These are phyloP conservation scores for Colletotrichum lupini DNA, from an alignment of 2,329 filamentous ascomycete species.

Conservation along the genomic window DNA sequence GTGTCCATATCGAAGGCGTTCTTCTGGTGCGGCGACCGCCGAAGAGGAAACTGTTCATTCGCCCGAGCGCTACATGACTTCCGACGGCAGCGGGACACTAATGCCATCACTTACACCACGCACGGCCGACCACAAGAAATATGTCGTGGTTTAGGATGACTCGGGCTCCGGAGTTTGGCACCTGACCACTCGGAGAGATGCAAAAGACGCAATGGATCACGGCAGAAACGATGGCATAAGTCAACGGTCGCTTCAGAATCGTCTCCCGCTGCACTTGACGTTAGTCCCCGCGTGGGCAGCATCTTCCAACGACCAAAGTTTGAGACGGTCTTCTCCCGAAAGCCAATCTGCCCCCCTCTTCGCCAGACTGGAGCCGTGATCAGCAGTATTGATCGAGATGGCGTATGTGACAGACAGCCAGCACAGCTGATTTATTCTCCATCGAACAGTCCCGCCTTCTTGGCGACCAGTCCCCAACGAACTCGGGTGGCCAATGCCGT, in stretches of 20 bases:
- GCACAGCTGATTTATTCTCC: neutral
- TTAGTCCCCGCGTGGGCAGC: neutral
- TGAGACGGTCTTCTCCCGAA: neutral
- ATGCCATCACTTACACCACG: conserved; percentile 1
- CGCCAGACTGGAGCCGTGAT: neutral
- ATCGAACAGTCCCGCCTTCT: neutral
- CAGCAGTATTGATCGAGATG: conserved; percentile 4
- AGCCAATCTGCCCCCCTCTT: conserved; percentile 2
- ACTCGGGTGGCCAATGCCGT: neutral
- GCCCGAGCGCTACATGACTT: conserved; percentile 14
- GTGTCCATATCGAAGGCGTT: neutral
- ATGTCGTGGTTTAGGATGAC: neutral
- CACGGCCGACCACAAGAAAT: neutral
- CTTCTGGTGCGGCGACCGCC: neutral
- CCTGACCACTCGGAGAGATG: neutral
- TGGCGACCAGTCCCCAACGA: neutral
- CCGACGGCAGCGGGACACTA: conserved; percentile 4
- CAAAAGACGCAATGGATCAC: neutral
- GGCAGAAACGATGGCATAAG: neutral
- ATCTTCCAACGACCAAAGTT: conserved; percentile 10
- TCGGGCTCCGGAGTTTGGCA: neutral
- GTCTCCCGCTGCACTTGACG: neutral
- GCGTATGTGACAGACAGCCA: conserved; percentile 3
- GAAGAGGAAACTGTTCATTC: conserved; percentile 1
- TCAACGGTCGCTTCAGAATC: neutral